A percentile compares a stretch with the other conserved stretches of the same genome.
Evolutionary conservation across 2,329 filamentous ascomycete species (phyloP).

Genomic region (Fusarium sp.): DNA sequence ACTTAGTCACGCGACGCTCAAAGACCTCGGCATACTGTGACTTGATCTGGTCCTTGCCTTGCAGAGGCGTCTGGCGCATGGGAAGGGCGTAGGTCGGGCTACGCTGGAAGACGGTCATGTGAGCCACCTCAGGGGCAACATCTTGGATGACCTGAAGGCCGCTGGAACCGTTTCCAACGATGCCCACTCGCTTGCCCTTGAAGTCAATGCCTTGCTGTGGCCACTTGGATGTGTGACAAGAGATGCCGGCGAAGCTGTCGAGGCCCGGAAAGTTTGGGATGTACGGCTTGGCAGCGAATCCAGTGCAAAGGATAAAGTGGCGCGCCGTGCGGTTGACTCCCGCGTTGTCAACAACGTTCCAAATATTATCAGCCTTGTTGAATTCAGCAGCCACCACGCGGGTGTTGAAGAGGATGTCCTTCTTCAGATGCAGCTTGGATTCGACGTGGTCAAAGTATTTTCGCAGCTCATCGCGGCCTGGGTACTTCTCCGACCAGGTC

Average conservation of each 20-base stretch:
- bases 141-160: not conserved
- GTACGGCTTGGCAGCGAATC: not conserved
- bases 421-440: not conserved
- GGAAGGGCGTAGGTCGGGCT: not conserved
- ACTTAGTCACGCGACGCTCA: not conserved
- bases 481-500: not conserved
- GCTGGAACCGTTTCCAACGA: not conserved
- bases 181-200: not conserved
- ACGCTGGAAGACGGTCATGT: not conserved
- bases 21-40: not conserved
- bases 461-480: not conserved
- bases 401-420: not conserved
- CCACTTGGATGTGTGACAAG: not conserved
- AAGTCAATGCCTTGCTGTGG: not conserved
- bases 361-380: not conserved
- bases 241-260: not conserved
- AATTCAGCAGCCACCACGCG: not conserved
- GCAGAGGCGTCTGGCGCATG: not conserved
- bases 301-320: not conserved
- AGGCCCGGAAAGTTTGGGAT: not conserved
- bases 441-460: not conserved
- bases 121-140: not conserved
- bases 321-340: not conserved
- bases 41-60: not conserved
- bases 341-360: not conserved